These are phyloP conservation scores for Myxozyma sirexii DNA, from an alignment of 805 yeast species.

Conservation along the genomic window DNA sequence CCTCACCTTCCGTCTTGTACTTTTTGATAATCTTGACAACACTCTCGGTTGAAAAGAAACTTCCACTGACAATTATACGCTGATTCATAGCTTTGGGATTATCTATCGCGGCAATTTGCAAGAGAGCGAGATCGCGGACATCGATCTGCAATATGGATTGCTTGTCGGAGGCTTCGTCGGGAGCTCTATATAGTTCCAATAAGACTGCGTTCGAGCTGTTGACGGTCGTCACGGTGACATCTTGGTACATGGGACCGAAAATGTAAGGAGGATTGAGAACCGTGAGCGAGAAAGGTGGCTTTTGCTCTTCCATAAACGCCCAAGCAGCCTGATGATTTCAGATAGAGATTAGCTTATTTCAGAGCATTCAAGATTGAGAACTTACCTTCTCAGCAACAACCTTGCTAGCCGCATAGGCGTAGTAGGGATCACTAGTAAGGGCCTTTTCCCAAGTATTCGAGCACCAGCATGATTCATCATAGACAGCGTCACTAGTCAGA, in stretches of 20 bases:
- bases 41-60: neutral
- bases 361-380: neutral
- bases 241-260: slow-evolving; percentile 39
- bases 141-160: slow-evolving; percentile 43
- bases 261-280: slow-evolving; percentile 41
- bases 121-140: slow-evolving; percentile 63
- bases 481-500: slow-evolving; percentile 25
- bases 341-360: slow-evolving; percentile 43
- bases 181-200: slow-evolving; percentile 36
- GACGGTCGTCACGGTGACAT: slow-evolving; percentile 37
- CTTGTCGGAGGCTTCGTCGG: neutral
- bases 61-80: slow-evolving; percentile 5
- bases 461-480: slow-evolving; percentile 47
- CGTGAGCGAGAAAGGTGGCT: slow-evolving; percentile 37
- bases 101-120: slow-evolving; percentile 53
- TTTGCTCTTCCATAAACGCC: slow-evolving; percentile 49
- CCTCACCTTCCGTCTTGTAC: neutral
- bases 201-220: slow-evolving; percentile 45
- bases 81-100: slow-evolving; percentile 1
- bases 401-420: slow-evolving; percentile 31
- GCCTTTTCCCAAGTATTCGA: slow-evolving; percentile 61
- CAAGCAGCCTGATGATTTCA: slow-evolving; percentile 58
- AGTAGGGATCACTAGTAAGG: slow-evolving; percentile 39
- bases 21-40: neutral
- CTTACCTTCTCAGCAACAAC: slow-evolving; percentile 25